Conservation (phyloP, 345 rosid species). For the Pistacia integerrima region DNA sequence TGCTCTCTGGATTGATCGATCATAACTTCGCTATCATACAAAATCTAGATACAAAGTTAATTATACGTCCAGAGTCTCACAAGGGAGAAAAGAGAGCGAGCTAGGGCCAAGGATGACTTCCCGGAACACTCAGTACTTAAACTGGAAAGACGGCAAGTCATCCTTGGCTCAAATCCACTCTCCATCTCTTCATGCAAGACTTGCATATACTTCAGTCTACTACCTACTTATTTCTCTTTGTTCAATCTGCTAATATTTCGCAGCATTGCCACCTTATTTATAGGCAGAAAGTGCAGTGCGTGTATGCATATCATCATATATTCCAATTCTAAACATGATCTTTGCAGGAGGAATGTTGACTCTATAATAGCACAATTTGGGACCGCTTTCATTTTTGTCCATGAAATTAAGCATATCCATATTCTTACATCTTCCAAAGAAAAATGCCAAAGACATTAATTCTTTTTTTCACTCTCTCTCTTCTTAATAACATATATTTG, state of each 20-base stretch:
- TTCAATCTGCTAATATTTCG: not conserved
- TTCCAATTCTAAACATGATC: not conserved
- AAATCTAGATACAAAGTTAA: too few species aligned
- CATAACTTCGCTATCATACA: too few species aligned
- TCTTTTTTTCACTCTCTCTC: not conserved
- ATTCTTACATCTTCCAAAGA: not conserved
- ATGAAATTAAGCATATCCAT: too few species aligned
- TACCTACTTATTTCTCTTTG: not conserved
- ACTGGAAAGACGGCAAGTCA: constrained; percentile 6
- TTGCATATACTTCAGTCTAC: not conserved
- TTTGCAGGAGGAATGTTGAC: not conserved
- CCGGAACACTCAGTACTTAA: not conserved
- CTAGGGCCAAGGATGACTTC: not conserved
- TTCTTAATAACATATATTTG: too few species aligned
- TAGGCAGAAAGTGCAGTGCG: not conserved
- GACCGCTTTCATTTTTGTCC: not conserved
- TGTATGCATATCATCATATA: not conserved
- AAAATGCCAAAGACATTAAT: too few species aligned
- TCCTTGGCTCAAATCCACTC: constrained; percentile 13
- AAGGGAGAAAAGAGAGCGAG: constrained; percentile 1
- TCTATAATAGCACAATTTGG: not conserved
- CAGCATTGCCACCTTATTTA: not conserved
- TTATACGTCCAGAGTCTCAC: not conserved
- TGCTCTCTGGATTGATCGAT: too few species aligned
- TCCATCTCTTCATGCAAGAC: constrained; percentile 6